Evolutionary conservation across 2,329 filamentous ascomycete species (phyloP), one percentile per base, ranked within the genome.

Genomic region (Colletotrichum simmondsii): DNA sequence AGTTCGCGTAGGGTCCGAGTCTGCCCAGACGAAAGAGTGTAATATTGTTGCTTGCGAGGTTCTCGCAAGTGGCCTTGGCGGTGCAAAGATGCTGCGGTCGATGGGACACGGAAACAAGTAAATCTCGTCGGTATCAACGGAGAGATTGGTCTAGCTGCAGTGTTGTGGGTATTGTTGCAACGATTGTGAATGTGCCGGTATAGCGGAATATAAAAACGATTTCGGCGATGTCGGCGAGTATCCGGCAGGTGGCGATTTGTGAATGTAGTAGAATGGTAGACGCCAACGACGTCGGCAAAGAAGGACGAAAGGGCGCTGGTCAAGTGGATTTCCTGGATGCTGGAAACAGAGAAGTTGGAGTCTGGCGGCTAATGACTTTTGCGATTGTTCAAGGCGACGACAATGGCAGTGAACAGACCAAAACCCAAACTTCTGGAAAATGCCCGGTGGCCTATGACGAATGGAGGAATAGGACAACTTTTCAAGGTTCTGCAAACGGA

Each of bases 401-500:
- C 66, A 65, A 72, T 72, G 59, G 60, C 42, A 72, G 56, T 19
- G 19, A 32, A 42, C 52, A 60, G 58, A 65, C 62, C 46, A 57
- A 61, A 70, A 32, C 26, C 54, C 46, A 49, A 52, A 35, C 11
- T 46, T 65, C 66, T 72, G 60, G 70, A 60, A 70, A 57, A n/a
- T 30, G 35, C 19, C 54, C 54, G 54, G 35, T 32, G 54, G 35
- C 58, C 59, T 65, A 57, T 69, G 70, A 70, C 70, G 66, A 60
- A 72, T 70, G 35, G 66, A 72, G 70, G 10, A 72, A 56, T 59
- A 46, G 42, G 54, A 53, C 56, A 46, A 52, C 26, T 65, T 70
- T 70, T 60, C 60, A 57, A 70, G 46, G 57, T 58, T 49, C 71
- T 73, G 71, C 71, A 73, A 73, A 66, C 71, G 71, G 71, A 71